These are phyloP conservation scores for Ascochyta pisi DNA, from an alignment of 2,329 filamentous ascomycete genomes.

Conservation along the genomic window DNA sequence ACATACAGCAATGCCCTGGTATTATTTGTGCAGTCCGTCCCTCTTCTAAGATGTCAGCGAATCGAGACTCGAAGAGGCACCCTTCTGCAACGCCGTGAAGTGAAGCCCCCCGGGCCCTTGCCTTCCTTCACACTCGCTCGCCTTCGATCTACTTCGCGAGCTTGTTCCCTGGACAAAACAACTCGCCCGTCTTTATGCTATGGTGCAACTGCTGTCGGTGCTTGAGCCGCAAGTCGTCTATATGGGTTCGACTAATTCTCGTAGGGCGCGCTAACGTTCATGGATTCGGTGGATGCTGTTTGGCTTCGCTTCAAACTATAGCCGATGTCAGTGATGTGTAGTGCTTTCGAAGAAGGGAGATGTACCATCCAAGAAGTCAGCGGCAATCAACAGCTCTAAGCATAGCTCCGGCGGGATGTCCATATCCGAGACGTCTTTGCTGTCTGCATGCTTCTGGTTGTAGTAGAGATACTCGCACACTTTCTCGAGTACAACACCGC, in stretches of 20 bases:
- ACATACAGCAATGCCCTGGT: background rate
- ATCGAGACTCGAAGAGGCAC: background rate
- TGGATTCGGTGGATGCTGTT: background rate
- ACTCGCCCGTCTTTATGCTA: background rate
- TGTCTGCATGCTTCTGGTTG: slow-evolving; percentile 74
- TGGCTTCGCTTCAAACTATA: background rate
- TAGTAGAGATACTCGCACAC: slow-evolving; percentile 86
- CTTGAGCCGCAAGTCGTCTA: background rate
- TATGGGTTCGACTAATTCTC: background rate
- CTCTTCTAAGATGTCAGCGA: background rate
- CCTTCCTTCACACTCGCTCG: background rate
- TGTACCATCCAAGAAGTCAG: slow-evolving; percentile 69
- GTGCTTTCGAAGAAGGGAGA: background rate
- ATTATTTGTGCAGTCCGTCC: background rate
- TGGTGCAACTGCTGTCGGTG: background rate
- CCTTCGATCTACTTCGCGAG: background rate
- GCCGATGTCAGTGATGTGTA: background rate
- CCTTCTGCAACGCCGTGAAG: background rate
- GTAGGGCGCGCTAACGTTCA: background rate
- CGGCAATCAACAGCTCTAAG: slow-evolving; percentile 77
- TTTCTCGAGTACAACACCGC: slow-evolving; percentile 77
- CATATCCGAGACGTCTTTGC: slow-evolving; percentile 78
- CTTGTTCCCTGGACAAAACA: background rate
- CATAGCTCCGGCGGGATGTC: slow-evolving; percentile 81
- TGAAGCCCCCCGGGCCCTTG: background rate